These are phyloP conservation scores for Panus rudis DNA, from an alignment of 768 basidiomycete genomes.

Conservation along the genomic window DNA sequence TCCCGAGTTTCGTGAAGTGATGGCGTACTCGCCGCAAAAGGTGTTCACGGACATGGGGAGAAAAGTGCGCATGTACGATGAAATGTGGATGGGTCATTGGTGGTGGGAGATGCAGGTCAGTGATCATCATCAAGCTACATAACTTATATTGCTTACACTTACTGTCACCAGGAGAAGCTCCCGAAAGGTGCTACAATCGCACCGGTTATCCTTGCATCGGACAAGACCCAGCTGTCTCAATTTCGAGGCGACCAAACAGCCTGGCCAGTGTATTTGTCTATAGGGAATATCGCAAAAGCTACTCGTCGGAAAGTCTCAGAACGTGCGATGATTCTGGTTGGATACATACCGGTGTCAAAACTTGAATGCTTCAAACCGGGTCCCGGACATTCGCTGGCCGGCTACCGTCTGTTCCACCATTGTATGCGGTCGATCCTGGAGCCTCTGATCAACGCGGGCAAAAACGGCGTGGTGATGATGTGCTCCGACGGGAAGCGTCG, in stretches of 20 bases:
- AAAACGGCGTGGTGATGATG: constrained; percentile 14
- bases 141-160: too few relatives aligned
- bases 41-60: constrained; percentile 3
- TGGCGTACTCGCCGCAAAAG: constrained; percentile 4
- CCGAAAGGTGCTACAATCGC: constrained; percentile 21
- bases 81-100: constrained; percentile 31
- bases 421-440: constrained; percentile 14
- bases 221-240: constrained; percentile 22
- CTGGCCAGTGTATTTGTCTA: constrained; percentile 25
- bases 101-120: constrained; percentile 45
- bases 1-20: not conserved
- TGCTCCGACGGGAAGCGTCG: constrained; percentile 15
- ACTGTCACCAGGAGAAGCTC: constrained; percentile 8
- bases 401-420: constrained; percentile 18
- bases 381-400: constrained; percentile 2
- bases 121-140: too few relatives aligned
- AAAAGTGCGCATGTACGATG: constrained; percentile 4
- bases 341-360: constrained; percentile 23
- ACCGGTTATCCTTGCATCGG: constrained; percentile 23
- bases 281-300: constrained; percentile 23
- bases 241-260: constrained; percentile 21
- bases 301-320: constrained; percentile 12
- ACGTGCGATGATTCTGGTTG: constrained; percentile 16
- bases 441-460: constrained; percentile 13
- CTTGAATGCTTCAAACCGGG: constrained; percentile 18